phyloP scores from a whole-genome alignment of 2,329 filamentous ascomycete species.

The Phoma sp. region DNA sequence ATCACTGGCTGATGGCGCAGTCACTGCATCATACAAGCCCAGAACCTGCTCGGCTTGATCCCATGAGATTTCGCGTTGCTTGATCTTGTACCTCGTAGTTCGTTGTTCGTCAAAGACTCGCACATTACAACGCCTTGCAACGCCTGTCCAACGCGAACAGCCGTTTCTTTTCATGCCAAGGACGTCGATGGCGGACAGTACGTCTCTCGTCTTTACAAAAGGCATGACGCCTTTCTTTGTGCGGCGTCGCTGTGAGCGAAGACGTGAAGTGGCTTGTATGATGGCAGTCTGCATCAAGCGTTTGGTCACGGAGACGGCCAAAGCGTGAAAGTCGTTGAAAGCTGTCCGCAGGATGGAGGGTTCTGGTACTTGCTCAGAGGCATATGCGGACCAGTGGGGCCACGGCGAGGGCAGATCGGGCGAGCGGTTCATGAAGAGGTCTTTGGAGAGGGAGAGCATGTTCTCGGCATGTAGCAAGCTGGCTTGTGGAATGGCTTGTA shows the following conservation, averaged over 20 bases:
- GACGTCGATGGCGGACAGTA: conserved; percentile 62
- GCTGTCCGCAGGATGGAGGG: conserved; percentile 79
- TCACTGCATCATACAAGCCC: conserved; percentile 7
- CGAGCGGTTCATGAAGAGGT: conserved; percentile 49
- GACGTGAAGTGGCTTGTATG: conserved; percentile 73
- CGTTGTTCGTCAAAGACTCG: conserved; percentile 51
- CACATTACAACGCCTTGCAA: conserved; percentile 61
- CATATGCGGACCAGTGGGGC: conserved; percentile 44
- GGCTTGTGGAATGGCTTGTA: conserved; percentile 44
- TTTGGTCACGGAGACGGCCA: conserved; percentile 72
- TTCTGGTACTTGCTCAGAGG: conserved; percentile 39
- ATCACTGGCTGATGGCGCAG: conserved; percentile 43
- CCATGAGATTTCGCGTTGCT: conserved; percentile 53
- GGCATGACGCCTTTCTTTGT: conserved; percentile 38
- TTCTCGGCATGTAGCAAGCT: conserved; percentile 35
- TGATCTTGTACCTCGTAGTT: conserved; percentile 15
- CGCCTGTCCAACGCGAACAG: conserved; percentile 59
- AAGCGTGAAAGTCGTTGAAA: conserved; percentile 75
- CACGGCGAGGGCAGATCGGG: conserved; percentile 35
- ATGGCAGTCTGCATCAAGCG: conserved; percentile 74
- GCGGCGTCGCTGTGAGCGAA: conserved; percentile 59
- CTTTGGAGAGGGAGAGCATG: conserved; percentile 41
- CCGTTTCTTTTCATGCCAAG: conserved; percentile 59
- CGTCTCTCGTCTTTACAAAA: conserved; percentile 57
- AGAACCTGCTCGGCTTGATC: conserved; percentile 48